These are phyloP conservation scores for sunflower (Helianthus annuus) DNA, from an alignment of 129 eudicot species.

Conservation along the genomic window HanXRQr2.0-SUNRISE NC_035441.2:188754075-188754574, in stretches of 20 bases:
- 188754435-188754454: too few relatives aligned
- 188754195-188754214: conserved; percentile 15
- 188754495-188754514: background rate
- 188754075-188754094: background rate
- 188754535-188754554: background rate
- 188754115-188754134: background rate
- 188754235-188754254: conserved; percentile 86
- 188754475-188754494: background rate
- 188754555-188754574: background rate
- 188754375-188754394: conserved; percentile 4
- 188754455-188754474: too few relatives aligned
- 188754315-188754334: background rate
- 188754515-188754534: background rate
- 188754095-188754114: too few relatives aligned
- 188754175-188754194: too few relatives aligned
- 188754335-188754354: conserved; percentile 44
- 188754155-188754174: too few relatives aligned
- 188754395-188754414: background rate
- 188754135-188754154: background rate
- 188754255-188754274: conserved; percentile 90
- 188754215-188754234: conserved; percentile 94
- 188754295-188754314: conserved; percentile 4
- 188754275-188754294: conserved; percentile 98
- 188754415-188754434: background rate
- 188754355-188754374: conserved; percentile 66